Percentiles rank a stretch among this genome's conserved stretches.
phyloP scores from a whole-genome alignment of 805 yeast species.

The Yueomyces sinensis region DNA sequence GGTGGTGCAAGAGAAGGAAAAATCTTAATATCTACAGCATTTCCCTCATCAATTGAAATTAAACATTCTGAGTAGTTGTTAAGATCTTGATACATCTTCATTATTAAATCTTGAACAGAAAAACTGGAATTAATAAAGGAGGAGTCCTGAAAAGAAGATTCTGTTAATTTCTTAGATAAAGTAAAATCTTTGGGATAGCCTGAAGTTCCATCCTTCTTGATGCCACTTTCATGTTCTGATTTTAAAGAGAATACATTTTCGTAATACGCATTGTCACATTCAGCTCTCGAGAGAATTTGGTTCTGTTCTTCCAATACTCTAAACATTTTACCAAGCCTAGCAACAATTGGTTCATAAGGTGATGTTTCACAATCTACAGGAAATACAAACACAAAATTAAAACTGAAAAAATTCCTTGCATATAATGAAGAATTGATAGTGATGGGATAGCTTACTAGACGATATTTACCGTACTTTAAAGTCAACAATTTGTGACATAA shows the following conservation, averaged over 20 bases:
- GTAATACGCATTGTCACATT: constrained; percentile 29
- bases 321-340: constrained; percentile 79
- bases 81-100: constrained; percentile 86
- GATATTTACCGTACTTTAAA: constrained; percentile 52
- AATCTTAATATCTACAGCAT: constrained; percentile 84
- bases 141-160: not conserved
- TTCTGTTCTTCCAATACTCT: constrained; percentile 83
- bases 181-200: constrained; percentile 4
- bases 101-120: constrained; percentile 62
- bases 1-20: constrained; percentile 83
- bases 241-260: constrained; percentile 2
- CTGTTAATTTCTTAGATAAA: not conserved
- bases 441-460: constrained; percentile 83
- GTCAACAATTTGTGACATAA: constrained; percentile 74
- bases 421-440: constrained; percentile 61
- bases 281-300: constrained; percentile 50
- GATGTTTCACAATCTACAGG: constrained; percentile 68
- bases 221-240: constrained; percentile 16
- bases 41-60: constrained; percentile 83
- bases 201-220: constrained; percentile 11
- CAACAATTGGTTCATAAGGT: constrained; percentile 76
- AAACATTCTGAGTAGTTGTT: constrained; percentile 93
- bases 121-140: constrained; percentile 14
- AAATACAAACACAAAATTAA: constrained; percentile 88
- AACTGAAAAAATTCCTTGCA: constrained; percentile 83